phyloP scores from a whole-genome alignment of 2,329 filamentous ascomycete genomes.

The Cercospora sojina region DNA sequence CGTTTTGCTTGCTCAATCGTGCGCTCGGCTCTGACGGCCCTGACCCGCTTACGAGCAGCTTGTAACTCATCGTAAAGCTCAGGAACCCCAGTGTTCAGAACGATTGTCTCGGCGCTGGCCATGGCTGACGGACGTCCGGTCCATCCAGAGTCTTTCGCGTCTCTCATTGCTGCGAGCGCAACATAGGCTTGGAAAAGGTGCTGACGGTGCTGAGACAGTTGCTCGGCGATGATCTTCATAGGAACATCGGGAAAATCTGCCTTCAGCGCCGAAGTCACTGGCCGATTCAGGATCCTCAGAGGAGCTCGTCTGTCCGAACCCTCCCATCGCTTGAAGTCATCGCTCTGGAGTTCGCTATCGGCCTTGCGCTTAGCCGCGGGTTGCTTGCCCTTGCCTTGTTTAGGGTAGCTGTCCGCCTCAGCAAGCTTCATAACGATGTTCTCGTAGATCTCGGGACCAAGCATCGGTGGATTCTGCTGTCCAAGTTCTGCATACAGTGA shows the following conservation, averaged over 20 bases:
- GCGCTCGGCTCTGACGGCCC: conserved; percentile 23
- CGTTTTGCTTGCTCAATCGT: conserved; percentile 27
- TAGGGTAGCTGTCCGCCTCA: conserved; percentile 30
- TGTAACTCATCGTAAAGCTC: conserved; percentile 36
- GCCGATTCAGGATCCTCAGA: conserved; percentile 18
- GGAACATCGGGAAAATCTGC: conserved; percentile 45
- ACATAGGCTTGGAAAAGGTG: conserved; percentile 44
- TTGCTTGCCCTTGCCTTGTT: conserved; percentile 32
- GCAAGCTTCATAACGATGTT: conserved; percentile 35
- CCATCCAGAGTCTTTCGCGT: conserved; percentile 18
- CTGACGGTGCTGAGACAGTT: conserved; percentile 33
- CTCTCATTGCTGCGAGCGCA: conserved; percentile 34
- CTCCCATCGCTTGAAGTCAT: conserved; percentile 30
- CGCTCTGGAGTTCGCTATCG: conserved; percentile 26
- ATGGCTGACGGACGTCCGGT: conserved; percentile 24
- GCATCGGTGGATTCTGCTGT: conserved; percentile 13
- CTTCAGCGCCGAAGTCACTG: conserved; percentile 38
- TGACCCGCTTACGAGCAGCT: conserved; percentile 35
- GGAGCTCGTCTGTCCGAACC: conserved; percentile 22
- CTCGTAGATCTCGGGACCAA: conserved; percentile 26
- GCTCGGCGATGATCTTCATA: conserved; percentile 37
- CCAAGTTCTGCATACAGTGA: conserved; percentile 28
- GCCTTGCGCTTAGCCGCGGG: conserved; percentile 33
- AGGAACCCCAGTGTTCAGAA: conserved; percentile 25
- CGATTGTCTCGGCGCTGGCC: conserved; percentile 30